A percentile compares a stretch with the other conserved stretches of the same genome.
These are phyloP conservation scores for Lipomyces mesembrius DNA, from an alignment of 805 yeast species.

Conservation along the genomic window DNA sequence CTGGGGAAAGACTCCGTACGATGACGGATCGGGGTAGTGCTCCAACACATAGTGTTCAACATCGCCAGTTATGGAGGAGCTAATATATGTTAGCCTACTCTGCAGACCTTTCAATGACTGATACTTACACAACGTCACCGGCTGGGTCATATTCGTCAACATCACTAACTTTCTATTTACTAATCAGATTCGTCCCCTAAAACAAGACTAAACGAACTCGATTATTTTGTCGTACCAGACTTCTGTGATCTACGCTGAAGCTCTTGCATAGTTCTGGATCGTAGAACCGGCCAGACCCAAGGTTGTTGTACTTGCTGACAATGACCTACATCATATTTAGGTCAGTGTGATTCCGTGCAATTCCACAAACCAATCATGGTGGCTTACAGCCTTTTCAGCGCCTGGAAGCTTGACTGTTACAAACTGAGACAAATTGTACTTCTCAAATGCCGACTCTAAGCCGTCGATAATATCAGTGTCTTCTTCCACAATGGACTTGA, in stretches of 20 bases:
- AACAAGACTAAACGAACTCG: neutral
- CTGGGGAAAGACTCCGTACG: conserved; percentile 52
- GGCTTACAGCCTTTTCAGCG: conserved; percentile 31
- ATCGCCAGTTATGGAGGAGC: conserved; percentile 42
- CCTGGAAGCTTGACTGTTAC: conserved; percentile 46
- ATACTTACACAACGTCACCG: conserved; percentile 15
- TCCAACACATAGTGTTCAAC: conserved; percentile 60
- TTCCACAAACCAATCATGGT: neutral
- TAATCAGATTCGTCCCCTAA: conserved; percentile 10
- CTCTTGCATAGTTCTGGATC: conserved; percentile 56
- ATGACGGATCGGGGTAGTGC: conserved; percentile 67
- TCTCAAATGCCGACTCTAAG: conserved; percentile 46
- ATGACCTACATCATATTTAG: conserved; percentile 43
- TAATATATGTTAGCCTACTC: conserved; percentile 41
- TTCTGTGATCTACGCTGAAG: conserved; percentile 62
- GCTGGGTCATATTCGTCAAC: conserved; percentile 51
- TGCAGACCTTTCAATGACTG: conserved; percentile 43
- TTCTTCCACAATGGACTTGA: conserved; percentile 52
- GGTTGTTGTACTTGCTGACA: conserved; percentile 56
- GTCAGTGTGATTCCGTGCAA: neutral
- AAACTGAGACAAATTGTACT: conserved; percentile 51
- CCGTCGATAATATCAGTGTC: conserved; percentile 46
- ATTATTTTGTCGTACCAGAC: conserved; percentile 27
- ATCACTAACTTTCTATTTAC: conserved; percentile 55
- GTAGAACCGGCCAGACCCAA: conserved; percentile 53